phyloP scores from a whole-genome alignment of 1,284 basidiomycete species.

The Ustilago loliicola region DNA sequence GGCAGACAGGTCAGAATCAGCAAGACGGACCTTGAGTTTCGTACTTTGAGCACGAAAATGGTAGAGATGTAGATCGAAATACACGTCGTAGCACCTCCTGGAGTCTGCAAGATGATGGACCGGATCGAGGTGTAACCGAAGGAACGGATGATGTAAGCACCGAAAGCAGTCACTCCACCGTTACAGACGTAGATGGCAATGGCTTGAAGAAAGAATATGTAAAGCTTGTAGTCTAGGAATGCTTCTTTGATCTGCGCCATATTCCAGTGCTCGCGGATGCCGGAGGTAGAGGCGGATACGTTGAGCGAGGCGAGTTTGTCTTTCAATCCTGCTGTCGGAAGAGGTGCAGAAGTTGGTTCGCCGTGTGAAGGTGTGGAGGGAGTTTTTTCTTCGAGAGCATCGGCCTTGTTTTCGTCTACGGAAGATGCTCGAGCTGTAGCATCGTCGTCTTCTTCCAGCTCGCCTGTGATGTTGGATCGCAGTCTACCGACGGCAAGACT shows the following conservation, averaged over 20 bases:
- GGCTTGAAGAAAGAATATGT: conserved; percentile 72
- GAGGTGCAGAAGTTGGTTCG: conserved; percentile 9
- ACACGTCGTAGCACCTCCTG: conserved; percentile 71
- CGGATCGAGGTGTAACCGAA: conserved; percentile 73
- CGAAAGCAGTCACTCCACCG: conserved; percentile 73
- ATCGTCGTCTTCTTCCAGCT: conserved; percentile 68
- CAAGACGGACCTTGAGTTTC: conserved; percentile 71
- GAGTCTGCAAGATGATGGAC: conserved; percentile 72
- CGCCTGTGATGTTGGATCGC: conserved; percentile 69
- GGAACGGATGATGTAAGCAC: conserved; percentile 72
- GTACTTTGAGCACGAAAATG: conserved; percentile 70
- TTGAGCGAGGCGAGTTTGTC: conserved; percentile 43
- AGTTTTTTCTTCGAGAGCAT: conserved; percentile 14
- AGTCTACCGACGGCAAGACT: conserved; percentile 69
- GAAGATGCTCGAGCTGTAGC: conserved; percentile 31
- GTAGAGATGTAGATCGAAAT: conserved; percentile 72
- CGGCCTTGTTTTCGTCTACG: conserved; percentile 16
- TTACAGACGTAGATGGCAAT: conserved; percentile 71
- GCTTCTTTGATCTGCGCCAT: conserved; percentile 72
- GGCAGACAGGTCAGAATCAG: conserved; percentile 73
- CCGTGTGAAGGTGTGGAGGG: background rate
- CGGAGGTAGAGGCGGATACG: conserved; percentile 40
- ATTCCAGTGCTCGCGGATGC: conserved; percentile 64
- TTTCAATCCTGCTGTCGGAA: conserved; percentile 37
- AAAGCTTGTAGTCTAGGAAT: conserved; percentile 72